Evolutionary conservation across 1,284 basidiomycete genomes (phyloP).

Genomic region (Rhodotorula glutinis): DNA sequence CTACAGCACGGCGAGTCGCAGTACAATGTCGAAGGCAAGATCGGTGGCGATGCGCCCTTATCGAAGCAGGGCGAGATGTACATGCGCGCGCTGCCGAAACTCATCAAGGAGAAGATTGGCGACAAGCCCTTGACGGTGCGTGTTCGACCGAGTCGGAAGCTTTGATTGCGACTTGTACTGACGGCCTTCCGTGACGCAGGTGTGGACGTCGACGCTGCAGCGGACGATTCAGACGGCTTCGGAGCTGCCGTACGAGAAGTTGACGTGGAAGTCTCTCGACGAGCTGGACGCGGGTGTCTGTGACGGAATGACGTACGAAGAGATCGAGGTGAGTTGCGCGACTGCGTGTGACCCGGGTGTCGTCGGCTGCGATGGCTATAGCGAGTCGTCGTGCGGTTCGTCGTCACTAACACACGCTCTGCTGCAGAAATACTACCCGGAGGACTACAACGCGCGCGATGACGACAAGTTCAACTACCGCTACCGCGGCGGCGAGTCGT

Average conservation of each 20-base stretch:
- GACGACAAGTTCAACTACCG: constrained; percentile 99
- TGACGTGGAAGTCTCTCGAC: constrained; percentile 98
- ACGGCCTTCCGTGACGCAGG: too few relatives aligned
- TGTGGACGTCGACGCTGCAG: constrained; percentile 95
- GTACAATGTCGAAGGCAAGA: constrained; percentile 94
- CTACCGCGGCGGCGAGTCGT: constrained; percentile 86
- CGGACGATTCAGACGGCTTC: constrained; percentile 89
- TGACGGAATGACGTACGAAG: constrained; percentile 99
- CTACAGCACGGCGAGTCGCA: constrained; percentile 88
- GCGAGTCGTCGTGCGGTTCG: background rate
- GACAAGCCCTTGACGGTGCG: constrained; percentile 77
- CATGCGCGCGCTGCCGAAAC: constrained; percentile 74
- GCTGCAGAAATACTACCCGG: constrained; percentile 80
- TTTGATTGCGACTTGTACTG: too few relatives aligned
- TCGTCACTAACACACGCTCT: too few relatives aligned
- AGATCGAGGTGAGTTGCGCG: constrained; percentile 71
- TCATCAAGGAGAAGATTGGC: constrained; percentile 88
- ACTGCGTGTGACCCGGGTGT: too few relatives aligned
- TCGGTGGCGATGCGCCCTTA: constrained; percentile 89
- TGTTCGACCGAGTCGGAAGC: constrained; percentile 24
- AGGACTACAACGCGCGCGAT: constrained; percentile 97
- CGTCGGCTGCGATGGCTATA: too few relatives aligned
- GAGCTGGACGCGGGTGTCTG: constrained; percentile 98
- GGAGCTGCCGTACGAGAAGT: constrained; percentile 77
- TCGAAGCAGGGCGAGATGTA: constrained; percentile 83